Evolutionary conservation across 202 grass and related monocot genomes (phyloP), one percentile per base, ranked within the genome.

Genomic region (Sporobolus alterniflorus): DNA sequence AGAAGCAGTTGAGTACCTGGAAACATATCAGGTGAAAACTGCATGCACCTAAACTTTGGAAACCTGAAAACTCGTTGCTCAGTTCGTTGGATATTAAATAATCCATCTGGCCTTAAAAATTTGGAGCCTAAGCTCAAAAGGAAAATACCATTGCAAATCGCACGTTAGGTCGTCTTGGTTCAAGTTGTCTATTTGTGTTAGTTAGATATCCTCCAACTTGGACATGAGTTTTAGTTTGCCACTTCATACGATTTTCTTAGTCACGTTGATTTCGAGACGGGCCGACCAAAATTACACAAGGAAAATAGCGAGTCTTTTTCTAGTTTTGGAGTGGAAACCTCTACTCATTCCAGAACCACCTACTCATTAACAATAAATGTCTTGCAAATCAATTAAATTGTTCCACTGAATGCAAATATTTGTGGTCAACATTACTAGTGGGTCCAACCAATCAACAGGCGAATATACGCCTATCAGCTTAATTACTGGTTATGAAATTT

Each of bases 391-490:
- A 25, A 32, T 67, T 24, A 16, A 51, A 41, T 8, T 26, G 4
- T 30, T 70, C 56, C 22, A 64, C 5, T 64, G 22, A 72, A 15
- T 79, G 31, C 55, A 31, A 68, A 72, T 28, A 40, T 71, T 54
- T 33, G 16, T 54, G 66, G 30, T 46, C 62, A 22, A n/a, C 17
- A 74, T 74, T 67, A 83, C 49, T 67, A 79, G 51, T 82, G 52
- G 84, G 47, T 51, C 43, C 83, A 80, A 70, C 73, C 79, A 75
- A 90, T 71, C 65, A 57, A 55, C 77, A 11, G 74, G 67, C 29
- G 74, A 86, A 79, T 68, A 63, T 54, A 67, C 66, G 69, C 3
- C 9, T 36, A 73, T 68, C 72, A 49, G 22, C 44, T n/a, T n/a
- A n/a, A n/a, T 71, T 70, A 66, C 67, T 80, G 69, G 34, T 63